Evolutionary conservation across 208 protist genomes (phyloP), one percentile per base, ranked within the genome.

Genomic region (Wallacemonas sp.): DNA sequence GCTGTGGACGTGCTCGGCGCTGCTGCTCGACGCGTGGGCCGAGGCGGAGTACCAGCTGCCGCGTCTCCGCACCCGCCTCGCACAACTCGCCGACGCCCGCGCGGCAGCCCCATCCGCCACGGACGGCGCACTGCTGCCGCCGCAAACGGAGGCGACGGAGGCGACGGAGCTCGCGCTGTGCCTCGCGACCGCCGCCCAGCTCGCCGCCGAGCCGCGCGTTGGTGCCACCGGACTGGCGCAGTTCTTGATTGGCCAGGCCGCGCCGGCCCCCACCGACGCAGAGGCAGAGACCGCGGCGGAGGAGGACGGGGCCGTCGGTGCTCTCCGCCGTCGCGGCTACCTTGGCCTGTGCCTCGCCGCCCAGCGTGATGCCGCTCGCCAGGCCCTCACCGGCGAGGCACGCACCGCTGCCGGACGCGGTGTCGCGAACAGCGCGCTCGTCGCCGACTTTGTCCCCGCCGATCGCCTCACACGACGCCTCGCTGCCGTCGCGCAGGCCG

Each of bases 321-420:
- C 52, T 25, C 52, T 59, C 18, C 29, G 29, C 16, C 26, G 52
- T 29, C 52, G 61, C 28, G 72, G 76, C 18, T 81, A 84, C 57
- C 55, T 79, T 22, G 41, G 14, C 32, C 62, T 64, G 18, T 57
- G 76, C 42, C 74, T 76, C 33, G 57, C 77, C 45, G 68, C 55
- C 11, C 68, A 81, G 49, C 67, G 75, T 12, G 41, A 5, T 2
- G 36, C 36, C 3, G 52, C 64, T 1, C 70, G 63, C 2, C 68
- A 71, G 45, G 25, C 64, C 14, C 49, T 63, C 31, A 36, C 29
- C 26, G 39, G 61, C 12, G 41, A 61, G 45, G 14, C 31, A 8
- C 26, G 57, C 31, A 48, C 49, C 33, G 66, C 54, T 22, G 70
- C 82, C 28, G 82, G 82, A n/a, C 77, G 82, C 12, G 78, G 78